Evolutionary conservation across 176 grass and related monocot species (phyloP), one percentile per base, ranked within the genome.

Genomic region (Oropetium thomaeum): DNA sequence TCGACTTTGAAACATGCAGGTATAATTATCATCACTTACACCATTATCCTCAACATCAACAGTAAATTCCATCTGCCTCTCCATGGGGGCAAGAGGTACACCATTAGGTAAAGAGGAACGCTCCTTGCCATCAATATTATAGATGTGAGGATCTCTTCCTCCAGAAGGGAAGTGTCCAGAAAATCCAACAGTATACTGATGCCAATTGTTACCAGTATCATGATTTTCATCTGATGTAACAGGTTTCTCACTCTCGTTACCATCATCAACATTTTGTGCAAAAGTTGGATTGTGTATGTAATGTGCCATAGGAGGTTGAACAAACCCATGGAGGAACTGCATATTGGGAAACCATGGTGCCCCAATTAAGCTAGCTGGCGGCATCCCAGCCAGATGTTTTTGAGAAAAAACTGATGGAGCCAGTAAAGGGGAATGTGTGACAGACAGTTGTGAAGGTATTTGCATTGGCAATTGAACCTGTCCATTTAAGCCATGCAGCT

Each of bases 401-500:
- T 77, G 89, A 53, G 78, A 41, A 74, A 83, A 88, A 60, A 54
- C 70, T 64, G 75, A 65, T 73, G 90, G 83, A 71, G 87, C 45
- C 54, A 90, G 65, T 49, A 86, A 76, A 71, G 76, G 67, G 47
- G 85, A 83, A 41, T 77, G 74, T 62, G 86, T 62, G 38, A 72
- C 85, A 35, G 92, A 84, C 15, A 86, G 58, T 88, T 90, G 69
- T 62, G 78, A 74, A 67, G 83, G 69, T 70, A 81, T 65, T 74
- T 86, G 89, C 76, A 79, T 86, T 60, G 90, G 90, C 49, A 92
- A 88, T 77, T 88, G 82, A 73, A 80, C 42, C 63, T 82, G 88
- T 41, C 77, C 83, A 29, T 97, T 90, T 68, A 97, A 90, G 34
- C 79, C 80, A 88, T 93, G 93, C 81, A 97, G 74, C 42, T 85